Evolutionary conservation across 768 basidiomycete species (phyloP).

Genomic region (Kondoa subrosea): DNA sequence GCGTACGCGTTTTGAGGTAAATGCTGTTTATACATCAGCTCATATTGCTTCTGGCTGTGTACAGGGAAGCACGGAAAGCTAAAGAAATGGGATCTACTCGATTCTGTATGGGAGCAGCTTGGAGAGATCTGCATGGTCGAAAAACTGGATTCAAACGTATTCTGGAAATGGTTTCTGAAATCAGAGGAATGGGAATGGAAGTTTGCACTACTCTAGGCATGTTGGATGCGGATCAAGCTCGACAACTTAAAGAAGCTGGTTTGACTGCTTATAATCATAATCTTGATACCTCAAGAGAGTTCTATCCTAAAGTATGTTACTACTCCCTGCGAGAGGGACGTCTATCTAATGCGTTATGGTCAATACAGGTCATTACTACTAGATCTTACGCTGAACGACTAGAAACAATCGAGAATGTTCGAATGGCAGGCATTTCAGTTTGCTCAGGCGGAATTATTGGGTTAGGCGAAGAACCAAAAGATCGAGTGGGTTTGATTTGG

Average conservation of each 20-base stretch:
- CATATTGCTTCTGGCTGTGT: neutral
- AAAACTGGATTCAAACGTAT: slow-evolving; percentile 89
- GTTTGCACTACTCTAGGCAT: slow-evolving; percentile 98
- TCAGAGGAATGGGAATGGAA: slow-evolving; percentile 83
- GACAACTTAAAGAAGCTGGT: slow-evolving; percentile 80
- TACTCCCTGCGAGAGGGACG: too few species aligned
- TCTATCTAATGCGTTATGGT: slow-evolving; percentile 7
- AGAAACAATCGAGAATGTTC: slow-evolving; percentile 72
- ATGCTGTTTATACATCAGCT: slow-evolving; percentile 1
- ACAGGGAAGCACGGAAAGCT: slow-evolving; percentile 63
- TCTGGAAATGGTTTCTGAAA: slow-evolving; percentile 61
- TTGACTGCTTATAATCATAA: slow-evolving; percentile 98
- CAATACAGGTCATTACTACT: slow-evolving; percentile 71
- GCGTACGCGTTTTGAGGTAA: slow-evolving; percentile 38
- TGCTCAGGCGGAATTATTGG: slow-evolving; percentile 94
- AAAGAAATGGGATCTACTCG: slow-evolving; percentile 93
- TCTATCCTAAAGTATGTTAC: slow-evolving; percentile 61
- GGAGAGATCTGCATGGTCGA: slow-evolving; percentile 82
- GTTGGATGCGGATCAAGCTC: slow-evolving; percentile 83
- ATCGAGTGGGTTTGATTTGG: slow-evolving; percentile 82
- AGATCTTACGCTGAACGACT: slow-evolving; percentile 85
- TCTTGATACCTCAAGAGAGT: slow-evolving; percentile 91
- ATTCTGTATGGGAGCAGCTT: slow-evolving; percentile 98
- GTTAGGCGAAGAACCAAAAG: slow-evolving; percentile 72
- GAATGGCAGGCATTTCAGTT: slow-evolving; percentile 88